Percentiles rank a stretch among this genome's conserved stretches.
phyloP scores from a whole-genome alignment of 2,329 filamentous ascomycete species.

The Colletotrichum limetticola region DNA sequence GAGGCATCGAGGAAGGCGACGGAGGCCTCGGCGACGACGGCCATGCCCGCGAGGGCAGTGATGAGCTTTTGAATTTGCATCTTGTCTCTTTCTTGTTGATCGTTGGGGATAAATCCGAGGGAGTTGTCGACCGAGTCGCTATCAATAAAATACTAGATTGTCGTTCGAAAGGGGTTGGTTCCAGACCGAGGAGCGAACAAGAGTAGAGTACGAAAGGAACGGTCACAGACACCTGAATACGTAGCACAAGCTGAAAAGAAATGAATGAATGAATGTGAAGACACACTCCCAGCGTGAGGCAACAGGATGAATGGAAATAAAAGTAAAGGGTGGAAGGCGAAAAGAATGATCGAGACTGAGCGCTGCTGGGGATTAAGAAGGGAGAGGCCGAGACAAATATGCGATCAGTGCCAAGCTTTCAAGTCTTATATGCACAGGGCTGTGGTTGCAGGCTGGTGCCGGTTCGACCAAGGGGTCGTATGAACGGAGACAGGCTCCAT shows the following conservation, averaged over 20 bases:
- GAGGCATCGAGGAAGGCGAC: conserved; percentile 48
- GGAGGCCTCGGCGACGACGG: conserved; percentile 57
- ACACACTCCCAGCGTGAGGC: conserved; percentile 61
- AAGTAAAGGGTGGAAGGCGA: conserved; percentile 36
- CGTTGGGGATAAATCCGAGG: conserved; percentile 3
- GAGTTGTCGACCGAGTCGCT: conserved; percentile 35
- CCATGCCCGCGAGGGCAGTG: conserved; percentile 58
- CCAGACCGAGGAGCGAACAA: conserved; percentile 58
- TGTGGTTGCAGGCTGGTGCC: conserved; percentile 40
- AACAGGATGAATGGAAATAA: conserved; percentile 39
- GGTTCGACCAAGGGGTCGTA: conserved; percentile 33
- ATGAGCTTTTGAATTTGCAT: conserved; percentile 65
- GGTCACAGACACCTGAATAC: conserved; percentile 53
- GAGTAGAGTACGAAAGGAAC: conserved; percentile 54
- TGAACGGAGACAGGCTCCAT: conserved; percentile 37
- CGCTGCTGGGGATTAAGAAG: conserved; percentile 28
- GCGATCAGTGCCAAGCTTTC: conserved; percentile 52
- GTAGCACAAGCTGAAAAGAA: conserved; percentile 47
- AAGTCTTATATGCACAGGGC: conserved; percentile 47
- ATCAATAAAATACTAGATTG: conserved; percentile 35
- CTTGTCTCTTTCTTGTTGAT: conserved; percentile 41
- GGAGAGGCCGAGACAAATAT: conserved; percentile 44
- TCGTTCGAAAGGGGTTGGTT: conserved; percentile 52
- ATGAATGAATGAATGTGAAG: conserved; percentile 61
- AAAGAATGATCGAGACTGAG: conserved; percentile 42